A percentile compares a stretch with the other conserved stretches of the same genome.
phyloP scores from a whole-genome alignment of 2,329 filamentous ascomycete species.

The Penicillium rolfsii region DNA sequence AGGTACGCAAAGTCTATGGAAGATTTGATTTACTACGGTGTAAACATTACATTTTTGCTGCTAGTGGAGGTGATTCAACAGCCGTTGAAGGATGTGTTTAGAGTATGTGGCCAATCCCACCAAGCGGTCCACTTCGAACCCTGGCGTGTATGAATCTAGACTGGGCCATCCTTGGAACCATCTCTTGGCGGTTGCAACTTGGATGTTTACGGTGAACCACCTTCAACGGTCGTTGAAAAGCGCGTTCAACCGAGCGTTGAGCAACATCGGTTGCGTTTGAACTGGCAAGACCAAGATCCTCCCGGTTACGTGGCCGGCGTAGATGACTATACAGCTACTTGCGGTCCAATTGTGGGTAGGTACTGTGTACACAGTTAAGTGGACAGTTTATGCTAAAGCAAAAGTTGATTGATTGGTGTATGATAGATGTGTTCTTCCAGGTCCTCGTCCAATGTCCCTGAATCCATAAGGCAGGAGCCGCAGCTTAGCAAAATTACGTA shows the following conservation, averaged over 20 bases:
- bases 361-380: no score
- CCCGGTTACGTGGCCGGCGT: neutral
- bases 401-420: no score
- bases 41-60: neutral
- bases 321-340: neutral
- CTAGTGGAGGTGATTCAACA: neutral
- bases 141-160: neutral
- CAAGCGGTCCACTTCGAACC: neutral
- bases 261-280: neutral
- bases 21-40: neutral
- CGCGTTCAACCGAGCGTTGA: neutral
- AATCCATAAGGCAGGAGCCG: no score
- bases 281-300: neutral
- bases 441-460: no score
- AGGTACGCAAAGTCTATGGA: constrained; percentile 3
- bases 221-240: neutral
- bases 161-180: neutral
- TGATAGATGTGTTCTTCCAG: no score
- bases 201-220: neutral
- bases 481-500: no score
- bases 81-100: neutral
- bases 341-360: no score
- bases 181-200: neutral
- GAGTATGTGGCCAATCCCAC: neutral
- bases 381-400: no score